Conservation (phyloP, 2,329 filamentous ascomycete species). For the Xylariales sp. region DNA sequence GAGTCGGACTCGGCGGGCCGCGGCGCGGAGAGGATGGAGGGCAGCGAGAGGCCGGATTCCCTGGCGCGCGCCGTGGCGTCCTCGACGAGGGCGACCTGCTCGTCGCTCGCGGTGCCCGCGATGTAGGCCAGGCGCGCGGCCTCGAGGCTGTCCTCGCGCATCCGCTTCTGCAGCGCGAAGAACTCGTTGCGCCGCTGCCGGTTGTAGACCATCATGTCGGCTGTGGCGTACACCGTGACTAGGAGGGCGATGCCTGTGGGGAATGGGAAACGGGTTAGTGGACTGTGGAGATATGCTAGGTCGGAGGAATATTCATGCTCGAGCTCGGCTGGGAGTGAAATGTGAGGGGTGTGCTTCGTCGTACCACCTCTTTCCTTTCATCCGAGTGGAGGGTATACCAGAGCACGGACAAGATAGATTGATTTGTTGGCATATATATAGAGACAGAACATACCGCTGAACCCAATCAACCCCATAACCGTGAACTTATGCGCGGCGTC, state of each 20-base stretch:
- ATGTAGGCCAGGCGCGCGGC: constrained; percentile 70
- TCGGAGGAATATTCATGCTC: too few species aligned
- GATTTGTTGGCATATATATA: not conserved
- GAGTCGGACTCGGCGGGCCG: constrained; percentile 44
- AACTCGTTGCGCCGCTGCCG: constrained; percentile 70
- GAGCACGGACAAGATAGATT: not conserved
- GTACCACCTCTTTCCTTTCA: not conserved
- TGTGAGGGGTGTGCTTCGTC: not conserved
- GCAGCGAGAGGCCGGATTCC: constrained; percentile 59
- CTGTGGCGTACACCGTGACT: constrained; percentile 68
- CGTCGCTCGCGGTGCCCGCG: constrained; percentile 66
- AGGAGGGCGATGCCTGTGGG: constrained; percentile 63
- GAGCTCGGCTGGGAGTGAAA: not conserved
- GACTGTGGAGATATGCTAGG: not conserved
- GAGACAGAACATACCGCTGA: constrained; percentile 61
- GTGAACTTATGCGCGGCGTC: constrained; percentile 68
- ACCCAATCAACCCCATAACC: constrained; percentile 65
- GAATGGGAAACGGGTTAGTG: not conserved
- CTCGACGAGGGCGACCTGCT: constrained; percentile 68
- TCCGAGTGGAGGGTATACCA: too few species aligned
- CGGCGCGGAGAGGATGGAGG: constrained; percentile 62
- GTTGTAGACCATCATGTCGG: constrained; percentile 72
- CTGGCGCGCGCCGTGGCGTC: constrained; percentile 64
- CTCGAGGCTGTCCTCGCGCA: constrained; percentile 66
- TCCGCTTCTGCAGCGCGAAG: constrained; percentile 64